Evolutionary conservation across 306 rosid species (phyloP), one percentile per base, ranked within the genome.

Genomic region (Castanopsis chinensis): DNA sequence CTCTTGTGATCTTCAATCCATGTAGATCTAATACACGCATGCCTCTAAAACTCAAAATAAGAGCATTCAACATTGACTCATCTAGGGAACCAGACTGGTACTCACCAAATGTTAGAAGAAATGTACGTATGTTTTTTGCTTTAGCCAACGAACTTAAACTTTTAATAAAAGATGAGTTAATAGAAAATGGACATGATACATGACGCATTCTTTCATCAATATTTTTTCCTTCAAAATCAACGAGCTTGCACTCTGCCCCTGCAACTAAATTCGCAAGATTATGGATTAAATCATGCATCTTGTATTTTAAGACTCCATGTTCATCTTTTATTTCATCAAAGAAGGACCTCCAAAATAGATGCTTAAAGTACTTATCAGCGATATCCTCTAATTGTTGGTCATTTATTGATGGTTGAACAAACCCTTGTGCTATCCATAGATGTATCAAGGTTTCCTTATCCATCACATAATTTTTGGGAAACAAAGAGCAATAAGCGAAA

Each of bases 261-360:
- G 63, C 79, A 37, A 69, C 25, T 64, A 15, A 43, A 20, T 11
- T 21, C 20, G 79, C 79, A 74, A 55, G 76, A 56, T 80, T 52
- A 43, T 74, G 72, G 68, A 74, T 41, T 23, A 68, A 30, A 30
- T 30, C 33, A 30, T 30, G 5, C 33, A 30, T 30, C 33, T 30
- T 30, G 33, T 30, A 30, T 30, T 30, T 30, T 30, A 30, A 30
- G 33, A 3, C 3, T 30, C 33, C 33, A 4, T 3, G 12, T 28
- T 10, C 4, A 13, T 30, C 33, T 3, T 5, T 19, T 15, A 32
- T 30, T 33, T 80, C 79, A 55, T 74, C 53, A 17, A 80, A 80
- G 60, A 80, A 80, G 1, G 83, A 74, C 17, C 74, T 74, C 75
- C 78, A 73, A 0, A 60, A 20, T 19, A 79, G 60, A 21, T 61